These are phyloP conservation scores for Aquanectria penicillioides DNA, from an alignment of 2,329 filamentous ascomycete genomes.

Conservation along the genomic window DNA sequence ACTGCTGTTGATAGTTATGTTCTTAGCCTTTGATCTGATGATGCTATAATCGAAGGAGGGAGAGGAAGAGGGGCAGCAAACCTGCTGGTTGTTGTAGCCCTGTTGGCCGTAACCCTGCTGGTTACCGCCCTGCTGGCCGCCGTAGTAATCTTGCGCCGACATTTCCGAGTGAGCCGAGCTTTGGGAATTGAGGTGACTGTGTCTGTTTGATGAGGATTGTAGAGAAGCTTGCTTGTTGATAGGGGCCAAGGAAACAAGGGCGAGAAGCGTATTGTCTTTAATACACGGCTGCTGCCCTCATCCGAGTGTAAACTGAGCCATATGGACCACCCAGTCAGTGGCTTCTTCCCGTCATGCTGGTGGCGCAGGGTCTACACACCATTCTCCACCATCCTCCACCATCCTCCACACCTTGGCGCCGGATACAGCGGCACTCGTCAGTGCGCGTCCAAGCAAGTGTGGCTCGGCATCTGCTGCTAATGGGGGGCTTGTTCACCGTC, in stretches of 20 bases:
- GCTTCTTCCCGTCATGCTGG: conserved; percentile 7
- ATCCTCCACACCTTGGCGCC: conserved; percentile 16
- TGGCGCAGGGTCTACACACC: conserved; percentile 17
- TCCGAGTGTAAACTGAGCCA: background rate
- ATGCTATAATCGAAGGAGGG: background rate
- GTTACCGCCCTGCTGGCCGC: conserved; percentile 23
- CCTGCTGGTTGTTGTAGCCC: conserved; percentile 20
- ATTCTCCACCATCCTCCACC: too few species aligned
- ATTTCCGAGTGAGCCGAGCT: conserved; percentile 9
- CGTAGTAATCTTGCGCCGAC: conserved; percentile 40
- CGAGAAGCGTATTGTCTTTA: conserved; percentile 10
- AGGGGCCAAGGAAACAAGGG: background rate
- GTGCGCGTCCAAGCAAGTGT: conserved; percentile 11
- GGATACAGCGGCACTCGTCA: conserved; percentile 17
- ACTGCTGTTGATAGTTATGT: background rate
- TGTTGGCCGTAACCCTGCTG: conserved; percentile 30
- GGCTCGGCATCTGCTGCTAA: conserved; percentile 6
- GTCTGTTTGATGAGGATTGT: background rate
- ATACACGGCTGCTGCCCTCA: background rate
- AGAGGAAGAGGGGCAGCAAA: too few species aligned
- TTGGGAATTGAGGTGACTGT: background rate
- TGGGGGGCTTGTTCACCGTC: background rate
- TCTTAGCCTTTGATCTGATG: too few species aligned
- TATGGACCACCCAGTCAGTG: background rate
- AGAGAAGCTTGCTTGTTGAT: background rate